Evolutionary conservation across 768 basidiomycete genomes (phyloP), one percentile per base, ranked within the genome.

Genomic region (Arthromyces matolae): DNA sequence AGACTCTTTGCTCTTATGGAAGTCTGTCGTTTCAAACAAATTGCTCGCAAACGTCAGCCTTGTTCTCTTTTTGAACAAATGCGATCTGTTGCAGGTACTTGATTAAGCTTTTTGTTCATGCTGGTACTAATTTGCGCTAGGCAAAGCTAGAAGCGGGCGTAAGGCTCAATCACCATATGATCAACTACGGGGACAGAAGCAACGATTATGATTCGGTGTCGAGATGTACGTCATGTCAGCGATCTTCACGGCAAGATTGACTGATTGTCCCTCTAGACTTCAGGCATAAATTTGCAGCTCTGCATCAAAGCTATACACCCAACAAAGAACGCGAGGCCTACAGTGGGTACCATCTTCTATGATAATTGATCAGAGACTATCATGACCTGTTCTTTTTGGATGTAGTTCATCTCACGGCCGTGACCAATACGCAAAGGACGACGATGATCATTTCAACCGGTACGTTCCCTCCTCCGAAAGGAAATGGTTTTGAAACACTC

Each of bases 51-150:
- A 80, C 38, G 89, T 91, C 51, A 86, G 81, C 64, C 79, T 93
- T 52, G 79, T 93, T 14, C 73, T 91, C 54, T 92, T 92, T 63
- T 63, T 91, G 53, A 90, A 89, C 68, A 90, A 91, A 67, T 79
- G 79, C 50, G 89, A 92, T 63, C 72, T 91, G 36, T 71, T 91
- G 31, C 78, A 80, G 74, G 86, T 80, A 60, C 43, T 68, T n/a
- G n/a, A n/a, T n/a, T n/a, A n/a, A n/a, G n/a, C n/a, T n/a, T n/a
- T n/a, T n/a, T n/a, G n/a, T n/a, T n/a, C n/a, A n/a, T n/a, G n/a
- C n/a, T n/a, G n/a, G n/a, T 25, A 47, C 48, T 28, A 40, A 14
- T 40, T 52, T 38, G 39, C 38, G 19, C 22, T 51, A 89, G 83
- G 70, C 79, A 40, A 93, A 93, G 65, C 72, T 93, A 14, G 80